Conservation (phyloP, 192 early-diverging fungal species). For the Rhizoclosmatium sp. region DNA sequence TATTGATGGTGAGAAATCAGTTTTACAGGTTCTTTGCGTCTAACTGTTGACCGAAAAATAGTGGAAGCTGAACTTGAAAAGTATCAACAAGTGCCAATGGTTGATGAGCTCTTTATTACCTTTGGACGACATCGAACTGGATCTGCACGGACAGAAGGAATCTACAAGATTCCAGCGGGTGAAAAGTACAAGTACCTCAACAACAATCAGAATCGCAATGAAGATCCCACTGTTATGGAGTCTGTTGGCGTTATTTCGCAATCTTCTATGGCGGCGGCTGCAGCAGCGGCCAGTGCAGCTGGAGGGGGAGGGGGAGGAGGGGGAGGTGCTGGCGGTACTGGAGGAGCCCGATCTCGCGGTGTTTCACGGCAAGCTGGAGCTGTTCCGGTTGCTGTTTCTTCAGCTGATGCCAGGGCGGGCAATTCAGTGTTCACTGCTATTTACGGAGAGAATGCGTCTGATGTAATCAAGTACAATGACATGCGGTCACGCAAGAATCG, state of each 20-base stretch:
- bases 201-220: constrained; percentile 24
- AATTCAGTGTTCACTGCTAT: constrained; percentile 33
- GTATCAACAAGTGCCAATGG: constrained; percentile 5
- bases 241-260: constrained; percentile 19
- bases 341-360: constrained; percentile 34
- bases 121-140: constrained; percentile 67
- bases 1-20: constrained; percentile 4
- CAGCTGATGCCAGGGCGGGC: constrained; percentile 15
- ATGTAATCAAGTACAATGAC: constrained; percentile 90
- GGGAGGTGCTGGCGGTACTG: constrained; percentile 23
- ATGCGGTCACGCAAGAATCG: constrained; percentile 91
- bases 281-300: background rate
- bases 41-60: constrained; percentile 1
- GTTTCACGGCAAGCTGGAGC: constrained; percentile 10
- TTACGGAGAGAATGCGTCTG: constrained; percentile 46
- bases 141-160: constrained; percentile 84
- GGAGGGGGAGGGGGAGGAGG: background rate
- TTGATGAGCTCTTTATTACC: constrained; percentile 31
- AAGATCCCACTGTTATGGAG: constrained; percentile 22
- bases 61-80: constrained; percentile 29
- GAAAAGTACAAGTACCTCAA: constrained; percentile 61
- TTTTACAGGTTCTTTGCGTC: constrained; percentile 3
- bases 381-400: background rate
- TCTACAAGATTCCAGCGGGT: constrained; percentile 70
- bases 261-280: constrained; percentile 43